Percentiles rank a stretch among this genome's conserved stretches.
Evolutionary conservation across 768 basidiomycete species (phyloP).

Genomic region (Tremella mesenterica): DNA sequence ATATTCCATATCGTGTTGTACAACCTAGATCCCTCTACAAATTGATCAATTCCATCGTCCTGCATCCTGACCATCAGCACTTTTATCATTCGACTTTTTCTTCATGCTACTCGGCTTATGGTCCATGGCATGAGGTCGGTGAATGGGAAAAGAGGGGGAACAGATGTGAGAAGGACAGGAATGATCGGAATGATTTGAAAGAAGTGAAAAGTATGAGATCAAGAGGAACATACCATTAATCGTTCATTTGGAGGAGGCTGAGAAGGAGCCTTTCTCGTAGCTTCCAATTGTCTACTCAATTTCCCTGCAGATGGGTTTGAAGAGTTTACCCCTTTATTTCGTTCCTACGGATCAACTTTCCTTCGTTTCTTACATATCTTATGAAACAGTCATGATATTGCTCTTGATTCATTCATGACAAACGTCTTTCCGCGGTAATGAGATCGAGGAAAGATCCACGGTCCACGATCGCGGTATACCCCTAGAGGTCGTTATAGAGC

Average conservation of each 20-base stretch:
- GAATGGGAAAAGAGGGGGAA: neutral
- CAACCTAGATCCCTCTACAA: too few species aligned
- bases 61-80: neutral
- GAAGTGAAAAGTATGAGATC: neutral
- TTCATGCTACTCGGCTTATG: too few species aligned
- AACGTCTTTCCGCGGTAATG: too few species aligned
- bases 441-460: too few species aligned
- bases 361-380: neutral
- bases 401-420: too few species aligned
- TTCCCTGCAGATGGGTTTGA: constrained; percentile 39
- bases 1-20: too few species aligned
- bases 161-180: neutral
- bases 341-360: constrained; percentile 15
- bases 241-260: constrained; percentile 14
- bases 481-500: too few species aligned
- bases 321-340: constrained; percentile 29
- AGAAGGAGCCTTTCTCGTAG: constrained; percentile 24
- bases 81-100: too few species aligned
- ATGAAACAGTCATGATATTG: too few species aligned
- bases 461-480: too few species aligned
- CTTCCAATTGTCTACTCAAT: constrained; percentile 35
- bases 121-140: too few species aligned
- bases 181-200: neutral
- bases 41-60: neutral
- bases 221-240: constrained; percentile 22